Conservation (phyloP, 2,329 filamentous ascomycete genomes). For the Claviceps spartinae region DNA sequence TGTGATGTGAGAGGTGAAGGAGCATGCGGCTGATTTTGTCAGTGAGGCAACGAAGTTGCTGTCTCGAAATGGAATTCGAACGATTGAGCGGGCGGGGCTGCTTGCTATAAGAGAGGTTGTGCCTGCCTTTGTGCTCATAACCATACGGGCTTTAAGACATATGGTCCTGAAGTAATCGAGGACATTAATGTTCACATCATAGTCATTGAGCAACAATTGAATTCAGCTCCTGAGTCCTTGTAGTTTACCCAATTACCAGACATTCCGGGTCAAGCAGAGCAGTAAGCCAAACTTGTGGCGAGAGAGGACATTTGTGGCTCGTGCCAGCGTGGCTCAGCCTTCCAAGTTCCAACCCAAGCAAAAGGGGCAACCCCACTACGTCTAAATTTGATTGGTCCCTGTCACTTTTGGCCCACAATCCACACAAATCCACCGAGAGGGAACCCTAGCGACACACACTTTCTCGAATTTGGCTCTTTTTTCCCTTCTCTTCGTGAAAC, state of each 20-base stretch:
- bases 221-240: background rate
- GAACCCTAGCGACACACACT: conserved; percentile 31
- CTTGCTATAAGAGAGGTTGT: too few relatives aligned
- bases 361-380: background rate
- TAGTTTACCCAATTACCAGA: too few relatives aligned
- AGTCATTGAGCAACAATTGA: background rate
- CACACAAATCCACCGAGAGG: conserved; percentile 7
- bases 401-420: background rate
- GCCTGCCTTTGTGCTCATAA: too few relatives aligned
- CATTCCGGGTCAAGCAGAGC: too few relatives aligned
- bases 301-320: conserved; percentile 2
- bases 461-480: conserved; percentile 25
- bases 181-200: too few relatives aligned
- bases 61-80: background rate
- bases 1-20: background rate
- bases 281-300: conserved; percentile 2
- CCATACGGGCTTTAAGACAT: too few relatives aligned
- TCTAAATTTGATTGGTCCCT: conserved; percentile 20
- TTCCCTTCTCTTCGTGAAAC: conserved; percentile 21
- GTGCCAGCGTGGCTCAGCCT: background rate
- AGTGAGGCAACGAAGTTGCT: background rate
- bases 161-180: too few relatives aligned
- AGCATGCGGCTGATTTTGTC: background rate
- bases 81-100: background rate
- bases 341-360: background rate